Conservation (phyloP, 1,284 basidiomycete species). For the Fomes fomentarius region DNA sequence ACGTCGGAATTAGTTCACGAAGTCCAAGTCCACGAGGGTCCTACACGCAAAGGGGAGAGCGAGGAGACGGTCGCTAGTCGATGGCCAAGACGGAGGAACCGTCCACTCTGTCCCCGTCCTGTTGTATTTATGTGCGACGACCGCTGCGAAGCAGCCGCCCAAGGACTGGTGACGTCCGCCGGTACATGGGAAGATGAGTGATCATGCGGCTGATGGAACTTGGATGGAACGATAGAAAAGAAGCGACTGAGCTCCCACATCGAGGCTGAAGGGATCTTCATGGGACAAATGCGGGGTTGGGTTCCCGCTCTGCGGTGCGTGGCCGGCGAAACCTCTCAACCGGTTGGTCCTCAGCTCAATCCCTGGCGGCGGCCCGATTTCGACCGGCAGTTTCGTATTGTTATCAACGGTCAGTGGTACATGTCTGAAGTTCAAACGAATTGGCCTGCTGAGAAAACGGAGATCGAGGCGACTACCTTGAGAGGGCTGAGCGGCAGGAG, state of each 20-base stretch:
- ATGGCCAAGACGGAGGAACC: background rate
- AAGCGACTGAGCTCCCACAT: background rate
- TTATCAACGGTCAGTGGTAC: no score
- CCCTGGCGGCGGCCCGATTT: no score
- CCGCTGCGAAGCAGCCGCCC: background rate
- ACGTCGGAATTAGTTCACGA: constrained; percentile 10
- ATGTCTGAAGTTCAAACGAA: background rate
- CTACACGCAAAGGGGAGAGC: background rate
- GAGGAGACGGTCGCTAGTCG: background rate
- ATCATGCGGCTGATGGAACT: background rate
- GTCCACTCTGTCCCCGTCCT: background rate
- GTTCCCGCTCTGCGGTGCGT: no score
- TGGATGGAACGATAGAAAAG: background rate
- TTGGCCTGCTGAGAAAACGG: background rate
- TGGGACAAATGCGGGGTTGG: no score
- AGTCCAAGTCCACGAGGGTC: background rate
- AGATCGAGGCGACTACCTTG: background rate
- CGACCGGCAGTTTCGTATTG: no score
- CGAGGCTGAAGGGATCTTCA: no score
- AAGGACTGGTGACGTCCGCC: background rate
- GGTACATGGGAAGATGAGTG: background rate
- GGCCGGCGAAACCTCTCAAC: no score
- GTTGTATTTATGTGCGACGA: background rate
- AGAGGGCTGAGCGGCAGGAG: background rate
- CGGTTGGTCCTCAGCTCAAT: no score